Base-by-base conservation (phyloP, 129 eudicot genomes). In the Pittosporum tobira region DNA sequence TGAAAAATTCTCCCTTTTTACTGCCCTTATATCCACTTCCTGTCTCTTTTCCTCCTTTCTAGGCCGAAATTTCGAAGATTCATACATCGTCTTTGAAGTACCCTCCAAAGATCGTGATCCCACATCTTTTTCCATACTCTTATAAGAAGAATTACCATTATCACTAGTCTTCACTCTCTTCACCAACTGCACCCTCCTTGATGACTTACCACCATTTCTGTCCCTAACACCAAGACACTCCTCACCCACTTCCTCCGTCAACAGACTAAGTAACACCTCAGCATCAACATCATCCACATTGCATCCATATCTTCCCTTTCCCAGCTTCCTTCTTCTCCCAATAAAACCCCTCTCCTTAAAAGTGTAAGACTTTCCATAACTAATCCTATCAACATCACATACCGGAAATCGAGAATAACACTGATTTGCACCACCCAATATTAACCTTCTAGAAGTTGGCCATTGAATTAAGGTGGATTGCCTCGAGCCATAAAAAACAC, bases 181-280 rank as follows among this genome's bases (percentile, higher is more conserved):
- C 51, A 34, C 73, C 70, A 70, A 66, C 23, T 53, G 50, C 21
- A 64, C 59, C 57, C 63, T 72, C 71, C 53, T 61, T 51, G 37
- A 49, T 20, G 50, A 53, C 31, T 67, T 56, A 22, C 21, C 40
- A 13, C 25, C 57, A 27, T 64, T 71, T 48, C 71, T 73, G 60
- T 68, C 69, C 26, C 64, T 61, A 57, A 74, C 75, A 72, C 26
- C 75, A 49, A 31, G 54, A 63, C 57, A 62, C 75, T 75, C 79
- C 66, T 80, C 80, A 57, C 64, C 67, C 67, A 59, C 64, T 48
- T 85, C 89, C 79, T 73, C 81, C 40, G 77, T 76, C 75, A 85
- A 59, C 85, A 86, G 80, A 64, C 82, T 74, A 71, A 85, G 84
- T 78, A 90, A 54, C 59, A 74, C 82, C 66, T 90, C 95, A 3